A percentile compares a stretch with the other conserved stretches of the same genome.
Conservation (phyloP, 306 rosid species). For the Acacia confusa region DNA sequence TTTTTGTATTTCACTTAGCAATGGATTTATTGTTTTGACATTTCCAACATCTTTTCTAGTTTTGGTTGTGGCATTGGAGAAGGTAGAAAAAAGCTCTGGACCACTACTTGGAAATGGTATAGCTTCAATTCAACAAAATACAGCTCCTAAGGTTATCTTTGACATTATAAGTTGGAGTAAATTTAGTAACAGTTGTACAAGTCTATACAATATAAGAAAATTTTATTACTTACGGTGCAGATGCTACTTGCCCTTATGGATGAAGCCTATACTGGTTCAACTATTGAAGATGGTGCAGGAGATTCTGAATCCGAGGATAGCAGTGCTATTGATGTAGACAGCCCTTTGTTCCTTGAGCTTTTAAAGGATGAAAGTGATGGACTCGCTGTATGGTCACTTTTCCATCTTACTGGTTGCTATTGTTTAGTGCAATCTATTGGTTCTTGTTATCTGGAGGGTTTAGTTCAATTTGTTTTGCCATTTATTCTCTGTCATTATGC, state of each 20-base stretch:
- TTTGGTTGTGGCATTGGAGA: slow-evolving; percentile 92
- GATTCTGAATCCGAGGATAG: slow-evolving; percentile 90
- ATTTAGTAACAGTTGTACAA: slow-evolving; percentile 23
- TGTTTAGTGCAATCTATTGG: background rate
- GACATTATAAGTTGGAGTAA: slow-evolving; percentile 14
- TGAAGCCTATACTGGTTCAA: slow-evolving; percentile 97
- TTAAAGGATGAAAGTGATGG: slow-evolving; percentile 99
- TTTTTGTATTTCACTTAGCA: slow-evolving; percentile 7
- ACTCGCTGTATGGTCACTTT: slow-evolving; percentile 65
- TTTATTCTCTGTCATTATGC: slow-evolving; percentile 5
- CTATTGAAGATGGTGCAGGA: slow-evolving; percentile 89
- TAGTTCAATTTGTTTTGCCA: slow-evolving; percentile 23
- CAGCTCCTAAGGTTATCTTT: slow-evolving; percentile 83
- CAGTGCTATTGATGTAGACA: slow-evolving; percentile 71
- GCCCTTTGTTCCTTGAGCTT: slow-evolving; percentile 87
- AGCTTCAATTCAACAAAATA: slow-evolving; percentile 91
- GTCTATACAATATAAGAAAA: slow-evolving; percentile 18
- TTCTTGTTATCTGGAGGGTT: background rate
- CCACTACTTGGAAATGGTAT: slow-evolving; percentile 86
- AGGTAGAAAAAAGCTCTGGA: slow-evolving; percentile 79
- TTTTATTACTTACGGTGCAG: slow-evolving; percentile 42
- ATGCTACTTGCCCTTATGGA: slow-evolving; percentile 99
- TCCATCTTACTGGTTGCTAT: slow-evolving; percentile 19
- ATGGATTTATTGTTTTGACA: slow-evolving; percentile 16
- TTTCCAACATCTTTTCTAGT: slow-evolving; percentile 48